These are phyloP conservation scores for Calycina herbarum DNA, from an alignment of 2,329 filamentous ascomycete genomes.

Conservation along the genomic window DNA sequence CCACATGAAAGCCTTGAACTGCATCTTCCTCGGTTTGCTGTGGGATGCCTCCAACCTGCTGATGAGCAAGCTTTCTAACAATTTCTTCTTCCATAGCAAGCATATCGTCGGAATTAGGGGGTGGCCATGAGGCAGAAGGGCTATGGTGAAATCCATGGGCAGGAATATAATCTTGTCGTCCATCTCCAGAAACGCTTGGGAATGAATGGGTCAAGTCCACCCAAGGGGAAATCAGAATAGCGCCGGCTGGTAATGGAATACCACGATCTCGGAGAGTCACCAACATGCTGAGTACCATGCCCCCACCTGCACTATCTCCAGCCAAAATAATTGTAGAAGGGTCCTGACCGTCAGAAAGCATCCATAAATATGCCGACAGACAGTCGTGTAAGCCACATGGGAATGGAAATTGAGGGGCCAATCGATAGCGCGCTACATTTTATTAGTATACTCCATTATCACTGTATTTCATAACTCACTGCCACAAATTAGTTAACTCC, in stretches of 20 bases:
- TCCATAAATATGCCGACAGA: slow-evolving; percentile 80
- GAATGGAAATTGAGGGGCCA: slow-evolving; percentile 93
- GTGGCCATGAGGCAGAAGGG: slow-evolving; percentile 89
- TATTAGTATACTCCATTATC: slow-evolving; percentile 16
- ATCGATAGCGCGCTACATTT: slow-evolving; percentile 66
- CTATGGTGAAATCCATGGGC: slow-evolving; percentile 85
- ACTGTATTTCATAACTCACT: slow-evolving; percentile 11
- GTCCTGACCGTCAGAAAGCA: slow-evolving; percentile 69
- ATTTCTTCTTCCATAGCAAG: slow-evolving; percentile 47
- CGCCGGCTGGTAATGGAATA: slow-evolving; percentile 83
- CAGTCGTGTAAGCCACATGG: slow-evolving; percentile 91
- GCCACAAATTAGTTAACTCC: slow-evolving; percentile 15
- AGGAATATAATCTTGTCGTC: slow-evolving; percentile 84
- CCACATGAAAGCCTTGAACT: slow-evolving; percentile 40
- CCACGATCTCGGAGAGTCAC: slow-evolving; percentile 80
- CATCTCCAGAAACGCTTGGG: slow-evolving; percentile 76
- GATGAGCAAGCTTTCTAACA: slow-evolving; percentile 52
- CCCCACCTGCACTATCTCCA: slow-evolving; percentile 90
- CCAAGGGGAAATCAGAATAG: slow-evolving; percentile 91
- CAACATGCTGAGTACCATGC: slow-evolving; percentile 78
- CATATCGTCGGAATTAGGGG: slow-evolving; percentile 77
- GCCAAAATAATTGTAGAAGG: slow-evolving; percentile 82
- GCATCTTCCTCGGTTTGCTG: slow-evolving; percentile 40
- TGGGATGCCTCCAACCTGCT: slow-evolving; percentile 32
- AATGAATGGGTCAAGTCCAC: slow-evolving; percentile 95